Base-by-base conservation (phyloP, 2,329 filamentous ascomycete species). In the Fusarium papillatum region DNA sequence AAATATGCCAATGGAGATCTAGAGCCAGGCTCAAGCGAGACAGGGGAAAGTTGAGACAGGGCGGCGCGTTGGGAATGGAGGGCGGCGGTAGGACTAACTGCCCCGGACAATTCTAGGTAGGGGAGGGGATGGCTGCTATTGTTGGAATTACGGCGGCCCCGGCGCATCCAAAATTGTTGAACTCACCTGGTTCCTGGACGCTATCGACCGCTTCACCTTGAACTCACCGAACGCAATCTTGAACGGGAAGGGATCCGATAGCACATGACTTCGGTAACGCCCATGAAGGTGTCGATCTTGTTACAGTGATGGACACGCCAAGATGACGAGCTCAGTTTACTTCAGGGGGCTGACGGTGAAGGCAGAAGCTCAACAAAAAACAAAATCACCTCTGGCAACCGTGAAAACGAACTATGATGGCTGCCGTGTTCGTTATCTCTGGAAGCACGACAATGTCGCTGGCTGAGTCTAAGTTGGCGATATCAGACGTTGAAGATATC, bases 161-260 rank as follows among this genome's bases (percentile, higher is more conserved):
- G 24, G 66, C 53, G 55, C 64, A 63, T 66, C 60, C 65, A 75
- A 43, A 75, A 69, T 43, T 76, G 77, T 79, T 79, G 77, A 79
- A 78, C 73, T 61, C 60, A 66, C 60, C 50, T 55, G 63, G 29
- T 36, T 53, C 70, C 57, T 64, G 63, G 61, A 64, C 59, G 55
- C 50, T 29, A 31, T 60, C 17, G 34, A 31, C 38, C n/a, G 46
- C 71, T 74, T 76, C 74, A 76, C 74, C 74, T 76, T 72, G 71
- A 60, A 38, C 71, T 76, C 74, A 76, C 74, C 74, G 74, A 67
- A 66, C 53, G 36, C 48, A 55, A 31, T 36, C 48, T 38, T 71
- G 74, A 72, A 26, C 64, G 73, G 61, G 41, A 59, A 38, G 60
- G 38, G 38, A n/a, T 59, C 38, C 36, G 48, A 43, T 64, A 50